These are phyloP conservation scores for Sporopachydermia quercuum DNA, from an alignment of 805 yeast species.

Conservation along the genomic window DNA sequence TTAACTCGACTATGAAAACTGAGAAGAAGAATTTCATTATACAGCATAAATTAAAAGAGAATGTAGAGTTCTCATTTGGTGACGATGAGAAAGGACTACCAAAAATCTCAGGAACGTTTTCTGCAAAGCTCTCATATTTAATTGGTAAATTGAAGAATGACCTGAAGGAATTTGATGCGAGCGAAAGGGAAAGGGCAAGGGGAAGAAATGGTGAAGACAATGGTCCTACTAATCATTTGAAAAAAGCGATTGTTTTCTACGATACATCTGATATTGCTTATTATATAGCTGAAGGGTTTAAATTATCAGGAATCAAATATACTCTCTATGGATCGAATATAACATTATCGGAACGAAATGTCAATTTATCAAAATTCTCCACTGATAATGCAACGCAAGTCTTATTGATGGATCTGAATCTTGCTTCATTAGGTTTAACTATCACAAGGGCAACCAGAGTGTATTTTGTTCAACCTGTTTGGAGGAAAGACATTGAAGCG, in stretches of 20 bases:
- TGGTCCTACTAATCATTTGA: too few species aligned
- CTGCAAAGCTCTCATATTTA: conserved; percentile 48
- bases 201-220: too few species aligned
- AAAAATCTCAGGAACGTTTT: conserved; percentile 41
- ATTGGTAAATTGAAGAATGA: conserved; percentile 39
- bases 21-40: conserved; percentile 13
- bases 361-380: conserved; percentile 36
- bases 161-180: conserved; percentile 17
- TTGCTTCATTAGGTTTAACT: conserved; percentile 59
- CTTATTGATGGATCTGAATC: conserved; percentile 48
- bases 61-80: not conserved
- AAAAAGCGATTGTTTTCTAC: conserved; percentile 47
- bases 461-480: conserved; percentile 57
- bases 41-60: conserved; percentile 8
- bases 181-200: too few species aligned
- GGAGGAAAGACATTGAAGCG: conserved; percentile 57
- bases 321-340: conserved; percentile 51
- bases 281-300: conserved; percentile 49
- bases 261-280: conserved; percentile 63
- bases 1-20: conserved; percentile 13
- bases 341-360: conserved; percentile 32
- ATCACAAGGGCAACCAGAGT: conserved; percentile 55
- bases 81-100: conserved; percentile 17
- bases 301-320: conserved; percentile 43
- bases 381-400: conserved; percentile 31